Conservation (phyloP, 1,284 basidiomycete species). For the Cutaneotrichosporon spelunceum region DNA sequence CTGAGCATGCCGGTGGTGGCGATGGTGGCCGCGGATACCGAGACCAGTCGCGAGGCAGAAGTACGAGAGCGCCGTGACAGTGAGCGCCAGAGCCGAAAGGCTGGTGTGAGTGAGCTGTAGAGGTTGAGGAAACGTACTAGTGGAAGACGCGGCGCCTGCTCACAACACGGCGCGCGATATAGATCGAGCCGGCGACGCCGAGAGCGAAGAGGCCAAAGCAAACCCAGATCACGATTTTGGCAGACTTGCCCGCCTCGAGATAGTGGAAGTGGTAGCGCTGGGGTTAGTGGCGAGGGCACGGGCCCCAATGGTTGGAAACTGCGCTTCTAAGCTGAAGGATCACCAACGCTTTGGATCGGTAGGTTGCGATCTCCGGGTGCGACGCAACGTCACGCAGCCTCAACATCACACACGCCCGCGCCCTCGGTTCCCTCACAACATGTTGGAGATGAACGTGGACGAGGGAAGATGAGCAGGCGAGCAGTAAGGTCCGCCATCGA, state of each 20-base stretch:
- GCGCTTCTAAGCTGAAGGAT: background rate
- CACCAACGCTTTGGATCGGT: background rate
- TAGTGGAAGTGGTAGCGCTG: background rate
- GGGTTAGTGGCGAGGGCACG: background rate
- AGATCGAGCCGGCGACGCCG: constrained; percentile 32
- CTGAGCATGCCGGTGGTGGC: background rate
- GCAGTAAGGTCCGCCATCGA: no score
- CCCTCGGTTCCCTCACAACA: background rate
- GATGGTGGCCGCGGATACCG: constrained; percentile 21
- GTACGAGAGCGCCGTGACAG: constrained; percentile 44
- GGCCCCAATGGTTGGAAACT: background rate
- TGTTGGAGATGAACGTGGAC: no score
- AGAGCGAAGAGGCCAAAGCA: constrained; percentile 40
- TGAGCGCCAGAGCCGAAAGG: constrained; percentile 38
- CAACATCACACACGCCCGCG: background rate
- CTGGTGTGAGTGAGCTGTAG: constrained; percentile 15
- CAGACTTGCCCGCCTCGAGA: background rate
- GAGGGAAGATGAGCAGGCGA: no score
- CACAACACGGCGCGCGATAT: constrained; percentile 38
- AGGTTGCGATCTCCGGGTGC: background rate
- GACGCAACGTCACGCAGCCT: background rate
- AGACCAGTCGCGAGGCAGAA: constrained; percentile 42
- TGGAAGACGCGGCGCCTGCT: constrained; percentile 43
- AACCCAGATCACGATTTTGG: constrained; percentile 35
- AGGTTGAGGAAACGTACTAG: constrained; percentile 28